Evolutionary conservation across 768 basidiomycete genomes (phyloP).

Genomic region (Hygrophorus pudorinus): DNA sequence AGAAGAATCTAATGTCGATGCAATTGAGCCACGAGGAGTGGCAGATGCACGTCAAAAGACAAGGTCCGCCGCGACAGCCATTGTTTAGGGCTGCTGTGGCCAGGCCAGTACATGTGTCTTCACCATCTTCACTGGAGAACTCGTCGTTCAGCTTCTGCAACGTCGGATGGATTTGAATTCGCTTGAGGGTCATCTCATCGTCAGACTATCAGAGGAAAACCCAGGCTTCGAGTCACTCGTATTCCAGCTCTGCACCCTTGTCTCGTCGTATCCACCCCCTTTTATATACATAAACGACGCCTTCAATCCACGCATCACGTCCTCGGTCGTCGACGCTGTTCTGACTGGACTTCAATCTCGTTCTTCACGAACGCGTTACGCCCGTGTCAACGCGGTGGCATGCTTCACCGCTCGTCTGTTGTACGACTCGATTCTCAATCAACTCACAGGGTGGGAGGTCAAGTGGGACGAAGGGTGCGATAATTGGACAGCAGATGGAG

Average conservation of each 20-base stretch:
- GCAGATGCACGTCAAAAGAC: too few relatives aligned
- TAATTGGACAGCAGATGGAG: conserved; percentile 44
- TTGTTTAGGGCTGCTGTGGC: too few relatives aligned
- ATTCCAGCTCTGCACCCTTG: conserved; percentile 24
- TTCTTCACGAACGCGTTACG: conserved; percentile 21
- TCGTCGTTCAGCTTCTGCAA: too few relatives aligned
- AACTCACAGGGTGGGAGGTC: conserved; percentile 44
- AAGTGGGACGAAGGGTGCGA: conserved; percentile 52
- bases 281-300: conserved; percentile 64
- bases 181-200: neutral
- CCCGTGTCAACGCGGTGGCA: conserved; percentile 42
- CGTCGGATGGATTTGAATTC: neutral
- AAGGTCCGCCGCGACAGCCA: too few relatives aligned
- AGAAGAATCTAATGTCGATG: too few relatives aligned
- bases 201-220: neutral
- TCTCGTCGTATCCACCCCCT: conserved; percentile 38
- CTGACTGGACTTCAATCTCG: conserved; percentile 4
- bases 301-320: conserved; percentile 34
- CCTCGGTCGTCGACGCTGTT: conserved; percentile 26
- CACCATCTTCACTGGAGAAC: too few relatives aligned
- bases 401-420: conserved; percentile 55
- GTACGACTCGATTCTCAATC: conserved; percentile 57
- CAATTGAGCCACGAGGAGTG: too few relatives aligned
- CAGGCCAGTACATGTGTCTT: too few relatives aligned
- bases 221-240: conserved; percentile 12